Base-by-base conservation (phyloP, 257 asterid genomes). In the Leonotis leonurus region DNA sequence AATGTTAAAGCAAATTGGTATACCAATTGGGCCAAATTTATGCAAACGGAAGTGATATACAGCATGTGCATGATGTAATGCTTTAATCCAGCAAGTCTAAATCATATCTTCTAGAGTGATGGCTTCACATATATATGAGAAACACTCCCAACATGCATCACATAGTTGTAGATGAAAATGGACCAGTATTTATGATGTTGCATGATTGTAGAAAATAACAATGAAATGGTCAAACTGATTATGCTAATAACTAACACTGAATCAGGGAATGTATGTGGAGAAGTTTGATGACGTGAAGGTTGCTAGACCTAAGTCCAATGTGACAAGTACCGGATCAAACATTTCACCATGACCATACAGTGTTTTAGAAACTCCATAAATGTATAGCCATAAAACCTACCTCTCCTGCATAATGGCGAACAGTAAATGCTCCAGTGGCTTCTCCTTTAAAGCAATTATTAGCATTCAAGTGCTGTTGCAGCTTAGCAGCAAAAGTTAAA, bases 401-500 rank as follows among this genome's bases (percentile, higher is more conserved):
- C 88, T 89, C 94, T 75, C 95, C 90, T 44, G 95, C 88, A 64
- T 77, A 89, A 63, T 93, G 97, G 73, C 35, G 75, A 70, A 93
- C 71, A 59, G 74, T 68, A 72, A 89, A 89, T 68, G 82, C 75
- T 49, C 78, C 75, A 67, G 66, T 81, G 22, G 73, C 64, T 62
- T 76, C 86, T 44, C 85, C 94, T 89, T 83, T 87, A 72, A 87
- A 89, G 87, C 87, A 79, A 72, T 76, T 66, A 67, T 78, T 81
- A 51, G 76, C 66, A 62, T 59, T 77, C 80, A 93, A 62, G 58
- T 93, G 89, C 80, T 89, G 94, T 82, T 74, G 75, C 74, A 93
- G 90, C 73, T 89, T 87, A 69, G 76, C 59, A 26, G 87, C 80
- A 67, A 93, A 78, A 53, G 96, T 83, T 68, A 81, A 73, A 77